Percentiles rank a stretch among this genome's conserved stretches.
phyloP scores from a whole-genome alignment of 2,329 filamentous ascomycete genomes.

The Passalora sequoiae region DNA sequence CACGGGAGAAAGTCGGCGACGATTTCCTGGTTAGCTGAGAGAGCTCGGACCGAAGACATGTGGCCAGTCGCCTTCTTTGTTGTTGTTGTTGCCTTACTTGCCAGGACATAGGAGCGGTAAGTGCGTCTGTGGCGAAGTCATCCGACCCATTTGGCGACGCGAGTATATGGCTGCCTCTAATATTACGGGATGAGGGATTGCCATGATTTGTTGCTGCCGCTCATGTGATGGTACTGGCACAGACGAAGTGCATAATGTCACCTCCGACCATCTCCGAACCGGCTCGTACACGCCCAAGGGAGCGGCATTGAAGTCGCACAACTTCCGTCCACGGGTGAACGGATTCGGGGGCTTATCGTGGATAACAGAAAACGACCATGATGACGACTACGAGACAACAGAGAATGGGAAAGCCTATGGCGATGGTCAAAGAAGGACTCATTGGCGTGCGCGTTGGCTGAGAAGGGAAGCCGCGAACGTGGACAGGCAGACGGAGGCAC shows the following conservation, averaged over 20 bases:
- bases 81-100: constrained; percentile 8
- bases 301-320: constrained; percentile 4
- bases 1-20: constrained; percentile 3
- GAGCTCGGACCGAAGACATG: constrained; percentile 2
- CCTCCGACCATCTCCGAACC: constrained; percentile 5
- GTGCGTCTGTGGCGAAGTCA: constrained; percentile 1
- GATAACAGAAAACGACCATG: background rate
- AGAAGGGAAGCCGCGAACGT: too few relatives aligned
- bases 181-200: background rate
- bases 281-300: constrained; percentile 2
- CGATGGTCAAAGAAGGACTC: too few relatives aligned
- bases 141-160: background rate
- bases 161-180: background rate
- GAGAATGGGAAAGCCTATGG: too few relatives aligned
- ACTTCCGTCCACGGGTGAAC: background rate
- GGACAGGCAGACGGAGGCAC: too few relatives aligned
- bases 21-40: constrained; percentile 3
- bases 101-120: constrained; percentile 1
- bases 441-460: too few relatives aligned
- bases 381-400: background rate
- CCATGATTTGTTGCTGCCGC: background rate
- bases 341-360: background rate
- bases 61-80: background rate
- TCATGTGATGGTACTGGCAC: background rate
- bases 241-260: constrained; percentile 4